Conservation (phyloP, 805 yeast species). For the Huiozyma sinensis region DNA sequence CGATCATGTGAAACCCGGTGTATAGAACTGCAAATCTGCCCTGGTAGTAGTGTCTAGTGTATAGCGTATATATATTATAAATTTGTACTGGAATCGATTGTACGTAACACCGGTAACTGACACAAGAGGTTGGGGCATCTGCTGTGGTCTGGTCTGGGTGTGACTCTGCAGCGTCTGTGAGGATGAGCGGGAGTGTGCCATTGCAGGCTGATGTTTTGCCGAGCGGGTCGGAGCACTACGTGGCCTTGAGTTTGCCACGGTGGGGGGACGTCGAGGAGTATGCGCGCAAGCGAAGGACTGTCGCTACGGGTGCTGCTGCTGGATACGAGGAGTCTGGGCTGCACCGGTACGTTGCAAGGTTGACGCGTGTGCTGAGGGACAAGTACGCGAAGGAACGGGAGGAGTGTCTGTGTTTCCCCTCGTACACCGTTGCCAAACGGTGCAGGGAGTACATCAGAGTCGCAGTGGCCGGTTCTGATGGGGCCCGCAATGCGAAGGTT, state of each 20-base stretch:
- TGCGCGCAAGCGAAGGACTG: conserved; percentile 59
- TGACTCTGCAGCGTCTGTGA: no score
- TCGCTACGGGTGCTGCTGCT: conserved; percentile 85
- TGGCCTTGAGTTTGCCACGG: conserved; percentile 87
- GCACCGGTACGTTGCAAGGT: conserved; percentile 49
- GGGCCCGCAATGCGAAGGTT: conserved; percentile 26
- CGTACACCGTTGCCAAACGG: conserved; percentile 67
- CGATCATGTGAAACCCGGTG: conserved; percentile 47
- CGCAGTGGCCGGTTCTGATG: conserved; percentile 19
- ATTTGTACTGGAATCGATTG: no score
- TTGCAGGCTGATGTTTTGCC: no score
- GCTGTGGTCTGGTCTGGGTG: no score
- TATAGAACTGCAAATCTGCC: background rate
- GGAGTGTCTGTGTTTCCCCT: conserved; percentile 62
- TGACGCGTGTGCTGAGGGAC: conserved; percentile 42
- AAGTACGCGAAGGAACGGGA: conserved; percentile 79
- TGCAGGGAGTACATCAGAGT: conserved; percentile 68
- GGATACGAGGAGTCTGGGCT: conserved; percentile 48
- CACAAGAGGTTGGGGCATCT: no score
- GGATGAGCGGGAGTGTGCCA: no score
- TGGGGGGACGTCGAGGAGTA: conserved; percentile 92
- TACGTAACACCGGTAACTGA: no score
- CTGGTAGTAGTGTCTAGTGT: background rate
- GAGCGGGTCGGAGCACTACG: conserved; percentile 52
- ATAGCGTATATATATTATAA: background rate